phyloP scores from a whole-genome alignment of 345 rosid genomes.

The Acer negundo region DNA sequence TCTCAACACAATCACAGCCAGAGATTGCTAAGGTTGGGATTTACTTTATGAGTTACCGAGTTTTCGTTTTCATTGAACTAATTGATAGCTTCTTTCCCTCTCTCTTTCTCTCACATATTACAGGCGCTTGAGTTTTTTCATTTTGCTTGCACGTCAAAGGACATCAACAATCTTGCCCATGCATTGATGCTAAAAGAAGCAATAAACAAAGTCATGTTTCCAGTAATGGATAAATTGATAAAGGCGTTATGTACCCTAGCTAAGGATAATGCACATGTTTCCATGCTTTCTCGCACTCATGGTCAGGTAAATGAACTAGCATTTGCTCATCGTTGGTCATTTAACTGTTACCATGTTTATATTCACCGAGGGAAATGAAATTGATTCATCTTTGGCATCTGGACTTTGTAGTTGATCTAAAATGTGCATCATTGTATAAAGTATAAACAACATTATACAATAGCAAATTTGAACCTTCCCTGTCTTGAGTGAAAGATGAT shows the following conservation, averaged over 20 bases:
- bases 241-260: constrained; percentile 59
- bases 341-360: not conserved
- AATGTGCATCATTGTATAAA: not conserved
- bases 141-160: constrained; percentile 96
- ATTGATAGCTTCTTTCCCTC: not conserved
- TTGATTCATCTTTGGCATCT: not conserved
- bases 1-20: constrained; percentile 64
- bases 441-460: not conserved
- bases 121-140: constrained; percentile 97
- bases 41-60: constrained; percentile 3
- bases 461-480: not conserved
- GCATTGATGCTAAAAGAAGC: constrained; percentile 89
- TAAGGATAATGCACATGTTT: constrained; percentile 58
- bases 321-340: not conserved
- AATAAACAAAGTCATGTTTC: constrained; percentile 57
- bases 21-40: constrained; percentile 74
- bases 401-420: not conserved
- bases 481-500: not conserved
- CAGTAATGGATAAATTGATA: constrained; percentile 73
- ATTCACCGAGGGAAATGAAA: not conserved
- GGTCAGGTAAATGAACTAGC: constrained; percentile 68
- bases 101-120: not conserved
- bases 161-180: constrained; percentile 92
- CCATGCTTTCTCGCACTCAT: constrained; percentile 98
- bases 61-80: constrained; percentile 1